Conservation (phyloP, 2,329 filamentous ascomycete species). For the Leptographium lundbergii region DNA sequence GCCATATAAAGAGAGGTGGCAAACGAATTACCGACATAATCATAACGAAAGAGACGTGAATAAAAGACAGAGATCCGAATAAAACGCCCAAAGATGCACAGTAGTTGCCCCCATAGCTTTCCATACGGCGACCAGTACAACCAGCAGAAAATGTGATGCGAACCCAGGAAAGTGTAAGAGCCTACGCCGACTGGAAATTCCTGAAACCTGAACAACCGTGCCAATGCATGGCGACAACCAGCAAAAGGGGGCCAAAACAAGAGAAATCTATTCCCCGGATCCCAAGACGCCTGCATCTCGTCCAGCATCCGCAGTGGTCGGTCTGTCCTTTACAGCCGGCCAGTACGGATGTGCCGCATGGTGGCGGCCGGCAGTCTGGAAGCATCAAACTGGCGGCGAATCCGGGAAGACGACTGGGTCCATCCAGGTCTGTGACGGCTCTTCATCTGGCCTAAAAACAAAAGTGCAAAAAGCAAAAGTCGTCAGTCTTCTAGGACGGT, state of each 20-base stretch:
- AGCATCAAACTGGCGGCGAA: constrained; percentile 8
- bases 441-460: constrained; percentile 10
- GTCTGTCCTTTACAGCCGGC: neutral
- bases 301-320: neutral
- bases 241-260: neutral
- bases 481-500: neutral
- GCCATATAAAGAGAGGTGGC: neutral
- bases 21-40: neutral
- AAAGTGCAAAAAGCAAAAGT: neutral
- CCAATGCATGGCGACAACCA: neutral
- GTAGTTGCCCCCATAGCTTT: constrained; percentile 1
- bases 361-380: constrained; percentile 1
- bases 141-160: neutral
- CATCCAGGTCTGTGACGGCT: constrained; percentile 2
- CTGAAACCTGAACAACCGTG: neutral
- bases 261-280: neutral
- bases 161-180: neutral
- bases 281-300: neutral
- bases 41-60: neutral
- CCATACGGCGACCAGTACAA: constrained; percentile 1
- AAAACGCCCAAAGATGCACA: constrained; percentile 5
- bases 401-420: neutral
- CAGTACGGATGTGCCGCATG: constrained; percentile 4
- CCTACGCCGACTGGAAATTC: neutral
- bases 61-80: neutral